Evolutionary conservation across 257 asterid genomes (phyloP).

Genomic region (Solanum lignicaule): DNA sequence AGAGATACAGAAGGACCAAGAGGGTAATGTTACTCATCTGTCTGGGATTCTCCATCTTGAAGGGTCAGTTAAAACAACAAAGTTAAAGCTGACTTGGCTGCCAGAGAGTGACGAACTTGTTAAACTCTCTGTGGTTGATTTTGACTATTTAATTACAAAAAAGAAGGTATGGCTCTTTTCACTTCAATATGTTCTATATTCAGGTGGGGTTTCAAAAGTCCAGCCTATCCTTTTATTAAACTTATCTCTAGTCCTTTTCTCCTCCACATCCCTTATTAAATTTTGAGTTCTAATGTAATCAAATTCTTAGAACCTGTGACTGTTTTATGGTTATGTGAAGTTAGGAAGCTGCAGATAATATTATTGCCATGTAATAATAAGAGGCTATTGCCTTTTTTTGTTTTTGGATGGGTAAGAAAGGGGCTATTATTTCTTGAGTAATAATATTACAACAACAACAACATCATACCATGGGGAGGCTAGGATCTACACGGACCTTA

Average conservation of each 20-base stretch:
- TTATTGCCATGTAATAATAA: background rate
- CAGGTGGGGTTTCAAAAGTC: background rate
- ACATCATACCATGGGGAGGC: background rate
- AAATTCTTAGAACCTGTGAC: background rate
- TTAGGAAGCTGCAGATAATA: background rate
- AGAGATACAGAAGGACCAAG: constrained; percentile 67
- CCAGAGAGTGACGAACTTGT: constrained; percentile 66
- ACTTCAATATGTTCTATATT: background rate
- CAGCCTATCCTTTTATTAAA: background rate
- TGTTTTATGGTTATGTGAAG: background rate
- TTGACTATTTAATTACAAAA: constrained; percentile 81
- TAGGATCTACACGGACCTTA: background rate
- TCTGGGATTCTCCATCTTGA: constrained; percentile 77
- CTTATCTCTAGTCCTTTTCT: background rate
- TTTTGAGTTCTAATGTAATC: background rate
- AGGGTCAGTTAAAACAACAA: constrained; percentile 85
- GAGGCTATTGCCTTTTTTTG: background rate
- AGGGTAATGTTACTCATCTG: constrained; percentile 52
- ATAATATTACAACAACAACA: background rate
- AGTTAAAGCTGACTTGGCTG: constrained; percentile 93
- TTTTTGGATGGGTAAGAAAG: background rate
- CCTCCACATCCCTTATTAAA: background rate
- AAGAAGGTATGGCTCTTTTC: constrained; percentile 54
- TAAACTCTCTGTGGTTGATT: constrained; percentile 53
- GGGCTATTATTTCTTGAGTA: background rate